A percentile compares a stretch with the other conserved stretches of the same genome.
These are phyloP conservation scores for Rhodamnia argentea DNA, from an alignment of 345 rosid species.

Conservation along the genomic window DNA sequence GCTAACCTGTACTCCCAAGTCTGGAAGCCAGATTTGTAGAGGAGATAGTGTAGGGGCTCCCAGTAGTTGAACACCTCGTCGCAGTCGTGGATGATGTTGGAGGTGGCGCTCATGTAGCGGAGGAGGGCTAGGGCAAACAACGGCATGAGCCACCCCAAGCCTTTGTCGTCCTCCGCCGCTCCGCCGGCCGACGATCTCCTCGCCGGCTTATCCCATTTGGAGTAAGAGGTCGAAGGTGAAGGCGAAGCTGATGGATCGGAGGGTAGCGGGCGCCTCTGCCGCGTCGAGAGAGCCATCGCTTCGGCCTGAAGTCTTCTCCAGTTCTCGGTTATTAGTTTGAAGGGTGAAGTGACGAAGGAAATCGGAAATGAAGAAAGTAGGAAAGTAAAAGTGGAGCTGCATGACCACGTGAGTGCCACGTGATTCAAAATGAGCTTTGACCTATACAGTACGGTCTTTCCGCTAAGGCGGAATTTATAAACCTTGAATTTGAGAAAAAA, in stretches of 20 bases:
- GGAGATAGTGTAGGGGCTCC: constrained; percentile 96
- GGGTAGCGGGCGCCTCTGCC: constrained; percentile 58
- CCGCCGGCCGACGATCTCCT: constrained; percentile 23
- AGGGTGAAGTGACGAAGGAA: not conserved
- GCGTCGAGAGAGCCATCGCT: constrained; percentile 44
- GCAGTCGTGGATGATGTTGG: constrained; percentile 97
- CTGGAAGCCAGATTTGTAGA: constrained; percentile 87
- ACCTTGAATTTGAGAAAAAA: not conserved
- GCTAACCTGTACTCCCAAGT: constrained; percentile 94
- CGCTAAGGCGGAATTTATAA: not conserved
- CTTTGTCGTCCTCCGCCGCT: constrained; percentile 23
- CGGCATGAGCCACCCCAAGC: constrained; percentile 66
- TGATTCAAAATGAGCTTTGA: not conserved
- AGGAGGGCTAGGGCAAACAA: constrained; percentile 63
- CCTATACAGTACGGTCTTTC: not conserved
- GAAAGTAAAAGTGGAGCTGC: not conserved
- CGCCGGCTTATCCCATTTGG: constrained; percentile 50
- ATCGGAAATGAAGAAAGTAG: not conserved
- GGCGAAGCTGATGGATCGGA: constrained; percentile 35
- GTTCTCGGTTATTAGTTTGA: not conserved
- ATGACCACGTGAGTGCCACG: not conserved
- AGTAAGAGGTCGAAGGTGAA: constrained; percentile 28
- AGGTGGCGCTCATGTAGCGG: constrained; percentile 93
- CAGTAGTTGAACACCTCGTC: constrained; percentile 98
- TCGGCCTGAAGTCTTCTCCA: not conserved